phyloP scores from a whole-genome alignment of 1,284 basidiomycete genomes.

The Microbotryum silenes-acaulis region DNA sequence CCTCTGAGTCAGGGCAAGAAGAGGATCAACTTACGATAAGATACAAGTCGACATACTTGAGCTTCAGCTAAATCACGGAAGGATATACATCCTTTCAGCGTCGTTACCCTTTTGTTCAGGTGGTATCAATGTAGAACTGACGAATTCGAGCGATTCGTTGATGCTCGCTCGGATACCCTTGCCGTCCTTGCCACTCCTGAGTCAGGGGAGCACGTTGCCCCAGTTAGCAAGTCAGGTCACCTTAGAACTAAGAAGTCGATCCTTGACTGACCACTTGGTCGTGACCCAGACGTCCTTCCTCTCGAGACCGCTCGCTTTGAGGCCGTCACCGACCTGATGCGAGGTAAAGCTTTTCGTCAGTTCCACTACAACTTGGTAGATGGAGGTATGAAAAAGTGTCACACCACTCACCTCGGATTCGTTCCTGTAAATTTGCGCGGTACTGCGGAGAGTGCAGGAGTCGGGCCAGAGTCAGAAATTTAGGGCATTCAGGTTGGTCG shows the following conservation, averaged over 20 bases:
- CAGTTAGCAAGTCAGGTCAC: neutral
- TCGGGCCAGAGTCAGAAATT: too few relatives aligned
- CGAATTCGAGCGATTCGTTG: conserved; percentile 50
- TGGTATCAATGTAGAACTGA: neutral
- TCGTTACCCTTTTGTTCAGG: neutral
- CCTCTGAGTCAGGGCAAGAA: too few relatives aligned
- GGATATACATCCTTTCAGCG: neutral
- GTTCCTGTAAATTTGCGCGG: neutral
- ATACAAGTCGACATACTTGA: conserved; percentile 63
- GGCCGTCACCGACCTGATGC: conserved; percentile 15
- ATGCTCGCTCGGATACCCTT: conserved; percentile 52
- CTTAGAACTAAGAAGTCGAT: neutral
- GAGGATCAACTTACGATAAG: conserved; percentile 43
- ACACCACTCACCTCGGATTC: neutral
- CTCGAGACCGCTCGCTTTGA: conserved; percentile 16
- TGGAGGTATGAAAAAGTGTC: too few relatives aligned
- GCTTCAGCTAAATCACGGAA: conserved; percentile 48
- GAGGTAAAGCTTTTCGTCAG: conserved; percentile 3
- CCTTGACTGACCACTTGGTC: conserved; percentile 8
- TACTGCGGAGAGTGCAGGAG: too few relatives aligned
- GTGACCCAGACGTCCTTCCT: conserved; percentile 22
- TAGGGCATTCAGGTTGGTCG: too few relatives aligned
- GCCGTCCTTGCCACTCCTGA: conserved; percentile 38
- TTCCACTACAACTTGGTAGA: too few relatives aligned
- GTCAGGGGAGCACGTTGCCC: too few relatives aligned